Conservation (phyloP, 2,329 filamentous ascomycete genomes). For the Ceratocystis cubensis region DNA sequence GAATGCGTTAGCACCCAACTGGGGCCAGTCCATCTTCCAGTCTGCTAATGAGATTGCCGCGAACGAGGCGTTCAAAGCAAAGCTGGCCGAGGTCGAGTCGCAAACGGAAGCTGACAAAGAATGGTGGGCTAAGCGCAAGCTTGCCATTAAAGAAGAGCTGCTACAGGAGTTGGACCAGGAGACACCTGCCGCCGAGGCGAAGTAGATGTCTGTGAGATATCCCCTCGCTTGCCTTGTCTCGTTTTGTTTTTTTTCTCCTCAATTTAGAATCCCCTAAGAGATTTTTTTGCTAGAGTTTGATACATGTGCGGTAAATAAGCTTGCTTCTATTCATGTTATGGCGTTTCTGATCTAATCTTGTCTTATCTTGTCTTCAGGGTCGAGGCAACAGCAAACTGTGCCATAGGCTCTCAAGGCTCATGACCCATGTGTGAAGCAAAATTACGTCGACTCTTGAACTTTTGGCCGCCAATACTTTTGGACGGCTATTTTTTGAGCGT, state of each 20-base stretch:
- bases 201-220: slow-evolving; percentile 13
- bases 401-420: neutral
- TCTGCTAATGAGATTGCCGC: slow-evolving; percentile 90
- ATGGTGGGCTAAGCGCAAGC: slow-evolving; percentile 83
- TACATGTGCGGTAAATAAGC: neutral
- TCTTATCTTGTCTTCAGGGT: neutral
- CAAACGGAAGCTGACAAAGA: slow-evolving; percentile 63
- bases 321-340: neutral
- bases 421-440: neutral
- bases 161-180: slow-evolving; percentile 71
- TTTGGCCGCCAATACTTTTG: neutral
- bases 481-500: neutral
- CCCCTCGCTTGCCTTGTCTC: slow-evolving; percentile 45
- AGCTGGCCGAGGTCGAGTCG: slow-evolving; percentile 60
- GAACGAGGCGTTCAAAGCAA: slow-evolving; percentile 63
- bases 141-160: slow-evolving; percentile 60
- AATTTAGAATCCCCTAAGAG: neutral
- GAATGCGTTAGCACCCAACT: slow-evolving; percentile 75
- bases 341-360: neutral
- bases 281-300: neutral
- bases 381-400: neutral
- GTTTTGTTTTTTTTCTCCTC: slow-evolving; percentile 31
- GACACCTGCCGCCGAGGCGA: slow-evolving; percentile 31
- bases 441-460: neutral
- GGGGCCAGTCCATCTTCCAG: slow-evolving; percentile 94